Evolutionary conservation across 2,329 filamentous ascomycete species (phyloP).

Genomic region (Epichloe bromicola): DNA sequence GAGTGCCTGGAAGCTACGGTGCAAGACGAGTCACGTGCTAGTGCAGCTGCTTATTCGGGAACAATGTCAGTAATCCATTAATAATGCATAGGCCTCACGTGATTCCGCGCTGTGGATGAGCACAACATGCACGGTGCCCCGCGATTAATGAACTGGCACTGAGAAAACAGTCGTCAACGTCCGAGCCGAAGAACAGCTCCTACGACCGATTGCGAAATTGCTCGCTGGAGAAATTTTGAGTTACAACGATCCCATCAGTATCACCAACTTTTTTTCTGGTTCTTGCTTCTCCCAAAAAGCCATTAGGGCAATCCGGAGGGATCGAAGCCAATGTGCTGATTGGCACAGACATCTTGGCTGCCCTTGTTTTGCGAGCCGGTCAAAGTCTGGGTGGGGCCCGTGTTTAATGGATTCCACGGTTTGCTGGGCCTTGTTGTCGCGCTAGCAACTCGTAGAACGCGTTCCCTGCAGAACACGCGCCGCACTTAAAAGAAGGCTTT

Average conservation of each 20-base stretch:
- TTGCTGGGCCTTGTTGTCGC: conserved; percentile 14
- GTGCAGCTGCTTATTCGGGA: too few relatives aligned
- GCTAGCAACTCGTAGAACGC: conserved; percentile 21
- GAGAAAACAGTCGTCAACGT: not conserved
- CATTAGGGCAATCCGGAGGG: too few relatives aligned
- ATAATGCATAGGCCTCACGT: conserved; percentile 10
- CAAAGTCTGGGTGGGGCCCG: conserved; percentile 7
- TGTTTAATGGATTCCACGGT: conserved; percentile 16
- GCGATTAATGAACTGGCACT: not conserved
- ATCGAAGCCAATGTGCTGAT: not conserved
- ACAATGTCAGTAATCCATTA: not conserved
- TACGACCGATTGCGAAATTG: not conserved
- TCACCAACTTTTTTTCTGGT: too few relatives aligned
- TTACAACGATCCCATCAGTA: too few relatives aligned
- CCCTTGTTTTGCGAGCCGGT: not conserved
- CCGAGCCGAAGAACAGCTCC: conserved; percentile 1
- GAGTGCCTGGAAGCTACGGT: too few relatives aligned
- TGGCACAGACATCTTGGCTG: not conserved
- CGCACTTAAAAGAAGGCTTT: conserved; percentile 25
- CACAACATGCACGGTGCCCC: conserved; percentile 4
- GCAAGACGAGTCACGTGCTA: too few relatives aligned
- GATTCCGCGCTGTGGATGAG: conserved; percentile 9
- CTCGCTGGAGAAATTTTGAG: conserved; percentile 1
- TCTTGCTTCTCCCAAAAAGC: too few relatives aligned
- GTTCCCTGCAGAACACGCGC: conserved; percentile 18